These are phyloP conservation scores for Begonia peltatifolia DNA, from an alignment of 306 rosid genomes.

Conservation along the genomic window DNA sequence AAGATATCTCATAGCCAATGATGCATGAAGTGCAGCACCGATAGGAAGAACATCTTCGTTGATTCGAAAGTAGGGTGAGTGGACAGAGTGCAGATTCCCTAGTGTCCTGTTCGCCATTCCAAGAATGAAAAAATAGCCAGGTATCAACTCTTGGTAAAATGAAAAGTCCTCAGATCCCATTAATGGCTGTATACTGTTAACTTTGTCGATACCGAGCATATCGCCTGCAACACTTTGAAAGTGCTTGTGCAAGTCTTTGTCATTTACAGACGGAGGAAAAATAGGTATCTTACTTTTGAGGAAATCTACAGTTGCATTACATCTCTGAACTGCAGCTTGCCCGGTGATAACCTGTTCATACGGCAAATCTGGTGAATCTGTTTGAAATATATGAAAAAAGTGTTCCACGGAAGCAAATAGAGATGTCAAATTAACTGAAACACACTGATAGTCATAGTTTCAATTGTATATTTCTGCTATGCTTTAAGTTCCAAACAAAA, in stretches of 20 bases:
- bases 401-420: too few relatives aligned
- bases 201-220: conserved; percentile 43
- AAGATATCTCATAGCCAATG: conserved; percentile 54
- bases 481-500: too few relatives aligned
- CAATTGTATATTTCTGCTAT: not conserved
- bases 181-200: conserved; percentile 26
- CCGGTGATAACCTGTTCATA: conserved; percentile 44
- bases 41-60: conserved; percentile 59
- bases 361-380: too few relatives aligned
- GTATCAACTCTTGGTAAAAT: conserved; percentile 62
- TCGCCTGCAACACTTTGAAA: conserved; percentile 41
- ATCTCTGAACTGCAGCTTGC: conserved; percentile 80
- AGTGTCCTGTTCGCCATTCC: conserved; percentile 45
- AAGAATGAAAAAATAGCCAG: conserved; percentile 47
- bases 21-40: conserved; percentile 90
- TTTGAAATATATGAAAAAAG: not conserved
- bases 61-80: conserved; percentile 48
- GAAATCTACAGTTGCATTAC: conserved; percentile 65
- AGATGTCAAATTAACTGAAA: too few relatives aligned
- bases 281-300: conserved; percentile 16
- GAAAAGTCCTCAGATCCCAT: conserved; percentile 76
- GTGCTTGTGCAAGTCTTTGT: conserved; percentile 35
- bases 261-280: conserved; percentile 53
- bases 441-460: not conserved
- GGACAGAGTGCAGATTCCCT: conserved; percentile 17